phyloP scores from a whole-genome alignment of 495 filamentous ascomycete species.

The Penicillium bialowiezense region DNA sequence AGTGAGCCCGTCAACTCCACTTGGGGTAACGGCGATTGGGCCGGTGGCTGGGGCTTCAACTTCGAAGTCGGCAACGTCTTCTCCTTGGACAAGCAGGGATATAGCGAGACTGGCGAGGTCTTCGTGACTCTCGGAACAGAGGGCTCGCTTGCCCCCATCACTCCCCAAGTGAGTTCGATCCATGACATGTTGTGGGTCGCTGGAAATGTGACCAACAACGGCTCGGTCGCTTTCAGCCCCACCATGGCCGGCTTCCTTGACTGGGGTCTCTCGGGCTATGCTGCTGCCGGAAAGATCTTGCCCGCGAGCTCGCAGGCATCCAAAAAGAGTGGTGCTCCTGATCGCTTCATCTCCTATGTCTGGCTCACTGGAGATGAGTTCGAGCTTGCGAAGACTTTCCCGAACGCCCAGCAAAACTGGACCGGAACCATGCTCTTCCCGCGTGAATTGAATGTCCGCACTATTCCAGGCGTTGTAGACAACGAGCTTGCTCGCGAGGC shows the following conservation, averaged over 20 bases:
- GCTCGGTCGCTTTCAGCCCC: slow-evolving; percentile 10
- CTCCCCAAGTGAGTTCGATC: slow-evolving; percentile 10
- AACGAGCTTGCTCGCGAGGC: slow-evolving; percentile 17
- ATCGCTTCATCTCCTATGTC: slow-evolving; percentile 17
- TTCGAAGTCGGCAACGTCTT: slow-evolving; percentile 20
- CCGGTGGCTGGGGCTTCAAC: slow-evolving; percentile 21
- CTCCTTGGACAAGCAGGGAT: slow-evolving; percentile 13
- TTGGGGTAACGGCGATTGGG: slow-evolving; percentile 23
- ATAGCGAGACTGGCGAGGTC: slow-evolving; percentile 11
- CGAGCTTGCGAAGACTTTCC: slow-evolving; percentile 13
- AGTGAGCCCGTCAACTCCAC: slow-evolving; percentile 16
- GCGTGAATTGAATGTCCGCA: slow-evolving; percentile 13
- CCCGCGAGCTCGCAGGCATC: slow-evolving; percentile 13
- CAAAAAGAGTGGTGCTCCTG: slow-evolving; percentile 12
- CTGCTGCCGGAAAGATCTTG: slow-evolving; percentile 18
- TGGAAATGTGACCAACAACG: slow-evolving; percentile 8
- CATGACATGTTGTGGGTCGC: slow-evolving; percentile 21
- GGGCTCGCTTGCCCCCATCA: slow-evolving; percentile 10
- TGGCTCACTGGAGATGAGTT: slow-evolving; percentile 21
- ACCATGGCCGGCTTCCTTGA: slow-evolving; percentile 22
- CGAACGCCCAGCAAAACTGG: slow-evolving; percentile 17
- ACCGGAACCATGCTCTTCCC: slow-evolving; percentile 16
- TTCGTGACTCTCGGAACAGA: slow-evolving; percentile 19
- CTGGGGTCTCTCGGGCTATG: slow-evolving; percentile 19
- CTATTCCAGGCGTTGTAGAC: slow-evolving; percentile 14